These are phyloP conservation scores for Candida tropicalis DNA, from an alignment of 1,139 yeast genomes.

Conservation along the genomic window DNA sequence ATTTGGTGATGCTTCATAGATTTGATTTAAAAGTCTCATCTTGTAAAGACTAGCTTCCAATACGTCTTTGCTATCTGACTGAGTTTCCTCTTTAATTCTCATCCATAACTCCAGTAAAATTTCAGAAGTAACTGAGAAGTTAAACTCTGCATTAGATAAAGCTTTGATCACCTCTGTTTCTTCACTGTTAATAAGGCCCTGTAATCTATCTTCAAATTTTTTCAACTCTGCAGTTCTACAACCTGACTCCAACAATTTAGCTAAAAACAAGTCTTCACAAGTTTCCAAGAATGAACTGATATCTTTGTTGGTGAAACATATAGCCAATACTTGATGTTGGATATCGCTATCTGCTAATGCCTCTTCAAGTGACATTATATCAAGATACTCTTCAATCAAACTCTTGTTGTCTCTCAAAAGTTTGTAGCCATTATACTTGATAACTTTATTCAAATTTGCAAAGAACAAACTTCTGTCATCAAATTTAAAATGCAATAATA, in stretches of 20 bases:
- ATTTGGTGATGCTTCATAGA: slow-evolving; percentile 15
- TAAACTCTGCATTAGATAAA: slow-evolving; percentile 13
- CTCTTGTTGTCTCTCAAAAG: slow-evolving; percentile 38
- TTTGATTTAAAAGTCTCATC: slow-evolving; percentile 34
- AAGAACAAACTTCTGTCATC: slow-evolving; percentile 25
- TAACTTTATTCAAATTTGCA: slow-evolving; percentile 39
- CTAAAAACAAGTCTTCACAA: slow-evolving; percentile 18
- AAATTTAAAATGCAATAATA: slow-evolving; percentile 38
- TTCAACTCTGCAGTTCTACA: slow-evolving; percentile 7
- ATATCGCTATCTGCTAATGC: slow-evolving; percentile 2
- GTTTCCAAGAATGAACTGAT: neutral
- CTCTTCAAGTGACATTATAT: neutral
- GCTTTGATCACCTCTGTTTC: slow-evolving; percentile 13
- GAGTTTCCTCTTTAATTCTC: slow-evolving; percentile 24
- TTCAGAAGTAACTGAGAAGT: too few species aligned
- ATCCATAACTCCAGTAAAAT: slow-evolving; percentile 22
- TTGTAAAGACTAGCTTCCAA: slow-evolving; percentile 32
- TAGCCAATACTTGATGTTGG: slow-evolving; percentile 13
- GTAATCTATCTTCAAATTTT: slow-evolving; percentile 4
- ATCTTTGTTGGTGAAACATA: slow-evolving; percentile 10
- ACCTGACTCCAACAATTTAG: slow-evolving; percentile 24
- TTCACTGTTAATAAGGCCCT: slow-evolving; percentile 7
- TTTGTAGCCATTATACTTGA: slow-evolving; percentile 40
- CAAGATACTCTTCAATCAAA: slow-evolving; percentile 14
- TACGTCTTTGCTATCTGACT: slow-evolving; percentile 28